Percentiles rank a stretch among this genome's conserved stretches.
phyloP scores from a whole-genome alignment of 768 basidiomycete species.

The Rhodotorula sphaerocarpa region DNA sequence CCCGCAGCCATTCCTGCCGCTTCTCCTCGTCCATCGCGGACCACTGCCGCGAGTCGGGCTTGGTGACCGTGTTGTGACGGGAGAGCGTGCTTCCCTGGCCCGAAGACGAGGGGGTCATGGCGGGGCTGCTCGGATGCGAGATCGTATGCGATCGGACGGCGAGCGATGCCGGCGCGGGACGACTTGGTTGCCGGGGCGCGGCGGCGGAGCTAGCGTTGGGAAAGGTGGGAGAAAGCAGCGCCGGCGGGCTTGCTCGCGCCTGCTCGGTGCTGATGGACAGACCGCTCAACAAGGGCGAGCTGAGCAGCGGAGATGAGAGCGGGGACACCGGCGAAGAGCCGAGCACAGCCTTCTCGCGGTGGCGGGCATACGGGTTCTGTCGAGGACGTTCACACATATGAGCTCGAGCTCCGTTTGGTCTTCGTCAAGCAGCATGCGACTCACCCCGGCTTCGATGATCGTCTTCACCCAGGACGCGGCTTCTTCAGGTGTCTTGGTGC shows the following conservation, averaged over 20 bases:
- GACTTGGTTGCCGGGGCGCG: neutral
- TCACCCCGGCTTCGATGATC: slow-evolving; percentile 71
- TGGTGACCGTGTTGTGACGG: slow-evolving; percentile 1
- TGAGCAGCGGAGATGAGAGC: neutral
- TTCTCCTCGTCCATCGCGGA: slow-evolving; percentile 7
- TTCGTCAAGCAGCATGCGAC: slow-evolving; percentile 40
- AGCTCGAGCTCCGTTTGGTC: no score
- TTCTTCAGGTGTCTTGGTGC: slow-evolving; percentile 59
- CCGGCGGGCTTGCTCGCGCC: neutral
- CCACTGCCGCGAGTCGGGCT: slow-evolving; percentile 25
- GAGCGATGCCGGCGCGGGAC: neutral
- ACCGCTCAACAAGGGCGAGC: neutral
- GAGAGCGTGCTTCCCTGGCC: neutral
- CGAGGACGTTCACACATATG: no score
- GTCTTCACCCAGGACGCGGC: slow-evolving; percentile 70
- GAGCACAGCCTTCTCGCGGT: slow-evolving; percentile 22
- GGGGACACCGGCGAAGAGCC: neutral
- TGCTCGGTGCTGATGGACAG: neutral
- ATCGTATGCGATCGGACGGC: neutral
- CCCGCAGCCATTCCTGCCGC: slow-evolving; percentile 8
- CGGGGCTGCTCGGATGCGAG: neutral
- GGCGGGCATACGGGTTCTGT: slow-evolving; percentile 19
- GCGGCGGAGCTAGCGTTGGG: neutral
- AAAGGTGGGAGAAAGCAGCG: neutral
- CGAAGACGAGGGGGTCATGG: neutral